These are phyloP conservation scores for Oropetium thomaeum DNA, from an alignment of 176 grass and related monocot species.

Conservation along the genomic window DNA sequence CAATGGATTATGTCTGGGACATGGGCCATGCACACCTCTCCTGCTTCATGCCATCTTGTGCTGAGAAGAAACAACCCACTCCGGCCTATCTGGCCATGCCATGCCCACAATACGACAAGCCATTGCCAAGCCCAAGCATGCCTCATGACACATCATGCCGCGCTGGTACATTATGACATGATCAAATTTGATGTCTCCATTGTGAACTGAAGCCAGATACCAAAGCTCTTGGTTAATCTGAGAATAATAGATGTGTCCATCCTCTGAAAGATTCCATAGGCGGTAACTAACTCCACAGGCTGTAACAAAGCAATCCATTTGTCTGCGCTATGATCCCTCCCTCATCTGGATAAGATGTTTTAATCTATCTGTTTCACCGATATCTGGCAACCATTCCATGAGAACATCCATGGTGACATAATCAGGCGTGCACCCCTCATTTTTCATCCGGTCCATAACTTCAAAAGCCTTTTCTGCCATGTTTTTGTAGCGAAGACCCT, in stretches of 20 bases:
- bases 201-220: background rate
- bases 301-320: background rate
- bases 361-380: conserved; percentile 62
- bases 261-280: background rate
- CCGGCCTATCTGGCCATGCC: no score
- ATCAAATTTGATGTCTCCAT: background rate
- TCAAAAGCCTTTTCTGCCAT: conserved; percentile 61
- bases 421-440: conserved; percentile 64
- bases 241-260: background rate
- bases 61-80: no score
- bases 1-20: no score
- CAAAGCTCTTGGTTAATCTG: background rate
- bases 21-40: no score
- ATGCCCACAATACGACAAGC: no score
- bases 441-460: conserved; percentile 66
- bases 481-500: conserved; percentile 46
- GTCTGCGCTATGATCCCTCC: conserved; percentile 1
- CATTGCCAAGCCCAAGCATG: no score
- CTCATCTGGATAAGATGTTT: conserved; percentile 45
- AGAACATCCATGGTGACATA: conserved; percentile 70
- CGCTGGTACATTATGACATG: no score
- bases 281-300: background rate
- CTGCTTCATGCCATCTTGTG: no score
- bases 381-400: conserved; percentile 60
- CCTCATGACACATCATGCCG: no score